Base-by-base conservation (phyloP, 1,139 yeast species). In the Zygoascus meyerae region DNA sequence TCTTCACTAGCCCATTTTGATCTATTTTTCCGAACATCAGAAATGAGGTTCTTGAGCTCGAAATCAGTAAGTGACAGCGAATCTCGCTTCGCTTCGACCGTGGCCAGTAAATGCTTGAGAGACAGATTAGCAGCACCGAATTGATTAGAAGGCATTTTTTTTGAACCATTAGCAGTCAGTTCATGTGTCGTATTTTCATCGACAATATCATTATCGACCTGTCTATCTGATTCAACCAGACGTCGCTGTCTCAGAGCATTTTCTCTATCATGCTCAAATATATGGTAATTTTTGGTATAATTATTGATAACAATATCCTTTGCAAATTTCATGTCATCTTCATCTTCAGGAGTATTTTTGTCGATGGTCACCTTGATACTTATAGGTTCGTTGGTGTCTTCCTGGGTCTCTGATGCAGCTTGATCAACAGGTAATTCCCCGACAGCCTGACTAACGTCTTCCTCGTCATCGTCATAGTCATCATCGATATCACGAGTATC, bases 1-100 rank as follows among this genome's bases (percentile, higher is more conserved):
- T 90, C 96, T 62, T 92, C 97, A 51, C 86, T 86, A 5, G 81
- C 95, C 99, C 98, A 94, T 66, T 94, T 92, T 0, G 97, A 95
- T 55, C 97, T 73, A 61, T 90, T 90, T 58, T 90, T 92, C 43
- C 97, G 77, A 10, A 92, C 97, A 62, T 92, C 98, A 75, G 87
- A 79, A 46, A 92, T 83, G 51, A 92, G 73, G 46, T 83, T 84
- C 49, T 95, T 78, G 51, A 92, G 75, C 60, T 94, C 98, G 48
- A 78, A 73, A 61, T 90, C 97, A n/a, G 87, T 81, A 40, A 94
- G 72, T 1, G 78, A 74, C 44, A 90, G 71, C 49, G 78, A 77
- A 18, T 87, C 87, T 56, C 96, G 78, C 51, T 84, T 81, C 31
- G 76, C 78, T 55, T 87, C 96, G 51, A 92, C 87, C 1, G 84